phyloP scores from a whole-genome alignment of 192 early-diverging fungal species.

The Jimgerdemannia lactiflua region DNA sequence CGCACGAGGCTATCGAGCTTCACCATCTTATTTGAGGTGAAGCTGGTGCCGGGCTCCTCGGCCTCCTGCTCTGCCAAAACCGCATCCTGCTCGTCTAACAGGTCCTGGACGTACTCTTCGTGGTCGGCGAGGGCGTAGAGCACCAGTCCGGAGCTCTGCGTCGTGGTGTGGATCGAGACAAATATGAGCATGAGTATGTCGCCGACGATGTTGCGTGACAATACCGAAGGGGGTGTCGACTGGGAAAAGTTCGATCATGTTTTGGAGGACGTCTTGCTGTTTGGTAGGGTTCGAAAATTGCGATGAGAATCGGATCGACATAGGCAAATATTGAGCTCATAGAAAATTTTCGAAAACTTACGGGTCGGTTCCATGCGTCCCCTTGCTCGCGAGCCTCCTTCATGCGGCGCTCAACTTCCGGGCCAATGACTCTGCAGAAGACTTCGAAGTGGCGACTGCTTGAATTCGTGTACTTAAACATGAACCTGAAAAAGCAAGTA shows the following conservation, averaged over 20 bases:
- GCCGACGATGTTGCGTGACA: slow-evolving; percentile 9
- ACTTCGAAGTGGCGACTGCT: too few species aligned
- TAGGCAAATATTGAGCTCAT: too few species aligned
- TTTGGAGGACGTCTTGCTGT: slow-evolving; percentile 33
- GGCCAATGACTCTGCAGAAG: too few species aligned
- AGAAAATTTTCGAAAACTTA: not conserved
- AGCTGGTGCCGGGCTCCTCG: slow-evolving; percentile 12
- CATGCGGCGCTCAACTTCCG: slow-evolving; percentile 4
- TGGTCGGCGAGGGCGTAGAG: slow-evolving; percentile 28
- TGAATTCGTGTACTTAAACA: too few species aligned
- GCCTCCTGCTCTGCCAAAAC: slow-evolving; percentile 16
- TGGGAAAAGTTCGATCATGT: slow-evolving; percentile 18
- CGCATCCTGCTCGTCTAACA: slow-evolving; percentile 33
- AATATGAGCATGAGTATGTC: slow-evolving; percentile 30
- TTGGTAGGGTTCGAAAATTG: not conserved
- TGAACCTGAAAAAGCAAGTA: slow-evolving; percentile 8
- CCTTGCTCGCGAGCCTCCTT: not conserved
- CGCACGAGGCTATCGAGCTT: slow-evolving; percentile 38
- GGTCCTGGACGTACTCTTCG: slow-evolving; percentile 17
- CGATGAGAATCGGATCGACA: too few species aligned
- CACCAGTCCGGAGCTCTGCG: slow-evolving; percentile 21
- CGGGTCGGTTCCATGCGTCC: slow-evolving; percentile 1
- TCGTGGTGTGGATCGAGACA: slow-evolving; percentile 30
- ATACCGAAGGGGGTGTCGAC: not conserved
- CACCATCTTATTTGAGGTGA: slow-evolving; percentile 20